phyloP scores from a whole-genome alignment of 345 rosid species.

The Syzygium aromaticum region DNA sequence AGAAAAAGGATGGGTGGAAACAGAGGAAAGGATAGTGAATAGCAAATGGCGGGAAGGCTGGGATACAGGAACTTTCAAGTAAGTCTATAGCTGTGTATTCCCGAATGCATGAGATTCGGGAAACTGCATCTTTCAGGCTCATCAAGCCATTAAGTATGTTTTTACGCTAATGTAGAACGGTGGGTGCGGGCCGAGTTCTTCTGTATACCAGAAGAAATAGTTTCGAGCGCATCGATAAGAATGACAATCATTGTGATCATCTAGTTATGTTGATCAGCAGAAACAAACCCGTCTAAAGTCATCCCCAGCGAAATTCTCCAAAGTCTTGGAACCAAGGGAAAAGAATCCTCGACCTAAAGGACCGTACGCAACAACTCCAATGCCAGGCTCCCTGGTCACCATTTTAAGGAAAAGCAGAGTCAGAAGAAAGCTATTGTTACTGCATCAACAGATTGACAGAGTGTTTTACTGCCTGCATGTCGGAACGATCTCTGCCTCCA shows the following conservation, averaged over 20 bases:
- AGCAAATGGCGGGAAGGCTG: not conserved
- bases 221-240: too few relatives aligned
- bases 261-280: not conserved
- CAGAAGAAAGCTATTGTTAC: too few relatives aligned
- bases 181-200: not conserved
- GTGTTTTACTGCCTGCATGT: slow-evolving; percentile 13
- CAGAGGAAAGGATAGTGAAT: not conserved
- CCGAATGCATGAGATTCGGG: not conserved
- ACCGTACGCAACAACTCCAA: too few relatives aligned
- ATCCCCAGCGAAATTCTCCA: slow-evolving; percentile 12
- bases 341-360: too few relatives aligned
- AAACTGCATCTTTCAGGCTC: not conserved
- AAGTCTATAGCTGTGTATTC: not conserved
- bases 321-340: too few relatives aligned
- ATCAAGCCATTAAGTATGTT: not conserved
- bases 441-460: too few relatives aligned
- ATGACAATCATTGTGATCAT: too few relatives aligned
- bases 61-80: not conserved
- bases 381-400: too few relatives aligned
- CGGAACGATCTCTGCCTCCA: slow-evolving; percentile 23
- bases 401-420: too few relatives aligned
- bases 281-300: slow-evolving; percentile 33
- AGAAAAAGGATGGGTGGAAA: not conserved
- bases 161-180: not conserved
- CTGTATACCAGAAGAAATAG: too few relatives aligned